Percentiles rank a stretch among this genome's conserved stretches.
These are phyloP conservation scores for Myriosclerotinia curreyana DNA, from an alignment of 2,329 filamentous ascomycete species.

Conservation along the genomic window DNA sequence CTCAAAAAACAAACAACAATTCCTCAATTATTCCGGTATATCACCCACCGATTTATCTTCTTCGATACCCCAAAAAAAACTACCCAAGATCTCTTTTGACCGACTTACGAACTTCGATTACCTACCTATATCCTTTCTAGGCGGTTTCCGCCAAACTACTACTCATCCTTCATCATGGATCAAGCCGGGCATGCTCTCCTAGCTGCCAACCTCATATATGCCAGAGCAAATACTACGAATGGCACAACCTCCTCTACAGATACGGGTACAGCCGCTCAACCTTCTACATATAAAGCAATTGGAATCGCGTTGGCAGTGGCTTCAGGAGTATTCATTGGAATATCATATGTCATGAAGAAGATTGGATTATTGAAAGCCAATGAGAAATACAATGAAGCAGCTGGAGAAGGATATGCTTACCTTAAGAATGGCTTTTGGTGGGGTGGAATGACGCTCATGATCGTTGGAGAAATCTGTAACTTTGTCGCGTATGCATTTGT, in stretches of 20 bases:
- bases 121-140: not conserved
- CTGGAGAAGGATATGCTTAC: conserved; percentile 95
- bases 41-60: conserved; percentile 2
- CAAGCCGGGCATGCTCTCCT: conserved; percentile 41
- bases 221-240: conserved; percentile 44
- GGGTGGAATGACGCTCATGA: conserved; percentile 95
- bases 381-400: conserved; percentile 92
- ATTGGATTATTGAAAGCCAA: conserved; percentile 87
- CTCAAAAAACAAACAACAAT: not conserved
- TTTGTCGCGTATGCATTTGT: conserved; percentile 97
- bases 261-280: conserved; percentile 29
- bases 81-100: conserved; percentile 10
- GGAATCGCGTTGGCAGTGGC: conserved; percentile 82
- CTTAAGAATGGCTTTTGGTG: conserved; percentile 96
- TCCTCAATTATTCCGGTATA: not conserved
- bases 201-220: conserved; percentile 44
- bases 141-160: conserved; percentile 25
- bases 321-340: conserved; percentile 89
- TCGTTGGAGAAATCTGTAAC: conserved; percentile 93
- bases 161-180: conserved; percentile 41
- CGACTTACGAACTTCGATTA: conserved; percentile 15
- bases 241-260: conserved; percentile 31
- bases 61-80: conserved; percentile 1
- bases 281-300: conserved; percentile 69
- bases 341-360: conserved; percentile 96